Base-by-base conservation (phyloP, 1,284 basidiomycete species). In the Leccinum fuscescens region DNA sequence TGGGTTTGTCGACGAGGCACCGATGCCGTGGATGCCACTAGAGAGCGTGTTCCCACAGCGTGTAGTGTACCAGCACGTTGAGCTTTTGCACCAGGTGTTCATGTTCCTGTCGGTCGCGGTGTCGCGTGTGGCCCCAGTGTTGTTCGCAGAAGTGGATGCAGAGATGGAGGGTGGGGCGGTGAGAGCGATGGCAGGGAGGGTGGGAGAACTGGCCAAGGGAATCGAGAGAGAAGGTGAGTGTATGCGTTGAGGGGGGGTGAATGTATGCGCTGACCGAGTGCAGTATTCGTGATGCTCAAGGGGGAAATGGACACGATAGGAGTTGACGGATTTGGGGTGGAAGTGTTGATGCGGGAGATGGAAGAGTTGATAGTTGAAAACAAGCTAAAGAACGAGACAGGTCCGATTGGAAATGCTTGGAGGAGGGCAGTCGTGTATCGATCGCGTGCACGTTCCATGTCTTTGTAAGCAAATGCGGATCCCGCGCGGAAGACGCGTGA, bases 81-180 rank as follows among this genome's bases (percentile, higher is more conserved):
- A 82, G 20, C 82, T 93, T 70, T 77, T 93, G n/a, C 92, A 91
- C 67, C 84, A 90, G 64, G 68, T 91, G 27, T 93, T 90, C 70
- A 75, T 92, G 64, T 85, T 90, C 68, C 67, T 86, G 56, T 88
- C 84, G 39, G 80, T 93, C 46, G 90, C 89, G 0, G 77, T 92
- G 17, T 83, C 82, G 15, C 81, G 86, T 37, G 84, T 94, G 3
- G 79, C 81, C 0, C 89, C 90, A 0, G 80, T 85, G 11, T 73
- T 92, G 44, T 81, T 86, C 58, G 84, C 86, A 1, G 62, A 46
- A 2, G 57, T 44, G 11, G 66, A 72, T 24, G 54, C 20, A 20
- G 65, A 65, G 37, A 50, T 42, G n/a, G 74, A 76, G 14, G 59
- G 11, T 24, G 53, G 56, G 0, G 56, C 65, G 0, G 66, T 66